Base-by-base conservation (phyloP, 2,329 filamentous ascomycete genomes). In the Byssoonygena ceratinophila region DNA sequence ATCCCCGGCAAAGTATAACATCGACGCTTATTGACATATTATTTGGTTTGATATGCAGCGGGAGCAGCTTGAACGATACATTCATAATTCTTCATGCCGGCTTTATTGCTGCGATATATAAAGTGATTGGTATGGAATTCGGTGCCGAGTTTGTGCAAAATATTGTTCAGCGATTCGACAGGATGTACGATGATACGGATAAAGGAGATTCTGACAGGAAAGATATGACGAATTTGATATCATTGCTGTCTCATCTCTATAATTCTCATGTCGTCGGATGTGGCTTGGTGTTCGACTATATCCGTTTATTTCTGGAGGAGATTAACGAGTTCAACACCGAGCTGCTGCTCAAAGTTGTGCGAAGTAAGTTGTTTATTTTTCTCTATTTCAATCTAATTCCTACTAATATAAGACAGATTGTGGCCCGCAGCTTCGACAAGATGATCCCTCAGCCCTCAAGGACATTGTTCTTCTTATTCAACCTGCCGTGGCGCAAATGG, bases 41-140 rank as follows among this genome's bases (percentile, higher is more conserved):
- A 0, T 75, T 95, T 55, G 79, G 81, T n/a, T 79, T 92, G 54
- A 79, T 95, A 27, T 84, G 82, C 61, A 88, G 94, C 60, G 80
- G 83, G 5, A 85, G 89, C 22, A 81, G 76, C 40, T 74, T 96
- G 1, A 82, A 85, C 4, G 91, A 96, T 60, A 92, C 90, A 0
- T 94, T 96, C 60, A 80, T 96, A 51, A 88, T 96, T 48, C 78
- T 97, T 9, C 85, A 89, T 53, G 89, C 90, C 34, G 91, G 89
- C 3, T 97, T 97, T 64, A 81, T 91, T 32, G 82, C 91, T 4
- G 88, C 89, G 0, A 69, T 94, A 0, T 95, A 95, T 71, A 94
- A 87, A 64, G 76, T 92, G 5, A 77, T 92, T 41, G 92, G 92
- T 4, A 84, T 83, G 12, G 91, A 94, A 61, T 90, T 97, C 68